Conservation (phyloP, 2,329 filamentous ascomycete genomes). For the Apiospora pterosperma region DNA sequence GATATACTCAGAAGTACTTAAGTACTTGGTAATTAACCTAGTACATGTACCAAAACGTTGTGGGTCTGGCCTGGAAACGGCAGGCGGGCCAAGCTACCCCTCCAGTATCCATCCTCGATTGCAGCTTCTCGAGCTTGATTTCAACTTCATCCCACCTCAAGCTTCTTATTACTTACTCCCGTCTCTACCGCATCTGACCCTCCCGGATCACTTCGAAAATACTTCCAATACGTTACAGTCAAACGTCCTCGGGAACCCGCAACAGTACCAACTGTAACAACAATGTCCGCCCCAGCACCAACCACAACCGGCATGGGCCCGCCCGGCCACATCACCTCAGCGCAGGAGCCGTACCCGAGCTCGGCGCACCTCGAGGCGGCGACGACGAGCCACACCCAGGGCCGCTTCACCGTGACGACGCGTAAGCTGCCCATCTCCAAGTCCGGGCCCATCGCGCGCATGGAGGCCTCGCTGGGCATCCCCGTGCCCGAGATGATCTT, state of each 20-base stretch:
- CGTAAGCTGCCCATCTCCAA: conserved; percentile 95
- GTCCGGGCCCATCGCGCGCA: conserved; percentile 80
- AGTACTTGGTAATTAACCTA: no score
- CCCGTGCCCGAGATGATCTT: conserved; percentile 99
- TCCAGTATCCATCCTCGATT: background rate
- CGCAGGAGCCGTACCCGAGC: conserved; percentile 53
- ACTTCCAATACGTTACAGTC: no score
- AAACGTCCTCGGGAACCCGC: background rate
- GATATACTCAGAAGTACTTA: no score
- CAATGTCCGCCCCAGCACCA: conserved; percentile 6
- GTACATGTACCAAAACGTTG: background rate
- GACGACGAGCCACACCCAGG: conserved; percentile 56
- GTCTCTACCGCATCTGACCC: background rate
- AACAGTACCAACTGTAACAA: background rate
- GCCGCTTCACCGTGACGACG: conserved; percentile 71
- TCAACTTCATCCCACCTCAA: background rate
- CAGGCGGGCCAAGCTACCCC: background rate
- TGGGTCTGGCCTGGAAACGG: background rate
- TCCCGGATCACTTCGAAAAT: background rate
- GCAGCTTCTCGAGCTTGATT: background rate
- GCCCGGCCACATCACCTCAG: conserved; percentile 31
- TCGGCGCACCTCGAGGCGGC: conserved; percentile 47
- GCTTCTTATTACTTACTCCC: background rate
- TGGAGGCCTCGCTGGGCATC: conserved; percentile 77
- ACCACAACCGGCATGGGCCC: conserved; percentile 10